phyloP scores from a whole-genome alignment of 225 moss, liverwort and hornwort genomes.

The Lunularia cruciata region DNA sequence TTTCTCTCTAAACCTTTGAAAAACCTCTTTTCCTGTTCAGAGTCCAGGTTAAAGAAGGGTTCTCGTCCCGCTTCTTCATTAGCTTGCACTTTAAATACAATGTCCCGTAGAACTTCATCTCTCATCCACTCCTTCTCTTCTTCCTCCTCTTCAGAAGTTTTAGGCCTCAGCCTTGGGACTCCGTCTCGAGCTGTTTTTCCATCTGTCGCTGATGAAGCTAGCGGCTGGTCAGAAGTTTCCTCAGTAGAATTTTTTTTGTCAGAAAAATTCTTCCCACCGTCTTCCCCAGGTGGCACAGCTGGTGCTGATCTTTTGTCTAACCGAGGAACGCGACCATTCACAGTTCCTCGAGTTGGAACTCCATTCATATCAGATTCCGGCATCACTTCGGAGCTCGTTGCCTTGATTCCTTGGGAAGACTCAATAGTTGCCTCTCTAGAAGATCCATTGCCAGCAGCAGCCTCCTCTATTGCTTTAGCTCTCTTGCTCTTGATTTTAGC shows the following conservation, averaged over 20 bases:
- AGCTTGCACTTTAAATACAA: constrained; percentile 95
- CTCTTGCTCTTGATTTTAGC: constrained; percentile 27
- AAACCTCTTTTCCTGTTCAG: constrained; percentile 79
- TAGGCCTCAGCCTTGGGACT: constrained; percentile 18
- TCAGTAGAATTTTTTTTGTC: background rate
- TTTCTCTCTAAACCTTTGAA: constrained; percentile 93
- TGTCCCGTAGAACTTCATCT: constrained; percentile 78
- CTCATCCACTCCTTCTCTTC: constrained; percentile 95
- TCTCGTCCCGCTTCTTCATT: constrained; percentile 95
- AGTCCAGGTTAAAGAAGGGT: constrained; percentile 82
- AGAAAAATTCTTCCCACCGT: background rate
- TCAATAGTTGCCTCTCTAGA: background rate
- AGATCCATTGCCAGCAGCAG: constrained; percentile 4
- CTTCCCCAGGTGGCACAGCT: background rate
- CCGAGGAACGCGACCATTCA: constrained; percentile 9
- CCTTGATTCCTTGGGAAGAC: constrained; percentile 1
- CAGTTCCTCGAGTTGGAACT: background rate
- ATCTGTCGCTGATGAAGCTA: background rate
- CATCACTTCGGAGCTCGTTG: background rate
- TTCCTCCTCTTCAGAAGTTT: constrained; percentile 47
- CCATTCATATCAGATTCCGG: background rate
- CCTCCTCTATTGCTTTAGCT: constrained; percentile 10
- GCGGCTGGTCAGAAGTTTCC: background rate
- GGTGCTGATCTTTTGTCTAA: background rate
- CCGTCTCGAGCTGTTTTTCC: constrained; percentile 1